Base-by-base conservation (phyloP, 768 basidiomycete species). In the Agaricus bisporus region DNA sequence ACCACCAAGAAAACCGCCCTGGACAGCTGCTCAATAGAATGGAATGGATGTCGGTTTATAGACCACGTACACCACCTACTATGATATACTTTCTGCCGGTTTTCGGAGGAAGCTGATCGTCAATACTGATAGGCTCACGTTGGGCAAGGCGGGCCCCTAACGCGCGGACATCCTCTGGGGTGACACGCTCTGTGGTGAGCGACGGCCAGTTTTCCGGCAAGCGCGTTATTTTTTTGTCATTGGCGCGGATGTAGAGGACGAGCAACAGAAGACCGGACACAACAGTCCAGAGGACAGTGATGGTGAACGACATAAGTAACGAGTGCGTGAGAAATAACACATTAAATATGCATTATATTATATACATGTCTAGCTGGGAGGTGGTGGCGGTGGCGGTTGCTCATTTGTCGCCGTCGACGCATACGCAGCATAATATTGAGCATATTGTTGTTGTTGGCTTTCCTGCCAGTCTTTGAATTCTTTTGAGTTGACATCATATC, bases 391-490 rank as follows among this genome's bases (percentile, higher is more conserved):
- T 3, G 72, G 67, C 0, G 64, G 61, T n/a, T n/a, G n/a, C 8
- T 64, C 65, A 11, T 43, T 56, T 55, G 66, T 28, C 44, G 54
- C 52, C 20, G 63, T 60, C 5, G 66, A 59, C 17, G 61, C 65
- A 54, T 85, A 81, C 29, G 76, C 68, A 14, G 78, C 76, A 62
- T 90, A 89, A 66, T 89, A 89, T 55, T 88, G 84, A 12, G 75
- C 76, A 60, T 91, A 89, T 61, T 85, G 83, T 56, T 80, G 76
- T 61, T 86, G 83, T 58, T 88, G 85, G 57, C 81, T 80, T 9
- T 85, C 81, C 37, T 81, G 81, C 89, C 89, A 91, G 60, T 87
- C 81, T 65, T 88, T 90, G 66, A 91, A 91, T 60, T 90, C 80
- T 1, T 77, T 62, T 3, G 90, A 87, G 63, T 91, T 91, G 56